Conservation (phyloP, 225 moss, liverwort and hornwort genomes). For the Bryum argenteum region DNA sequence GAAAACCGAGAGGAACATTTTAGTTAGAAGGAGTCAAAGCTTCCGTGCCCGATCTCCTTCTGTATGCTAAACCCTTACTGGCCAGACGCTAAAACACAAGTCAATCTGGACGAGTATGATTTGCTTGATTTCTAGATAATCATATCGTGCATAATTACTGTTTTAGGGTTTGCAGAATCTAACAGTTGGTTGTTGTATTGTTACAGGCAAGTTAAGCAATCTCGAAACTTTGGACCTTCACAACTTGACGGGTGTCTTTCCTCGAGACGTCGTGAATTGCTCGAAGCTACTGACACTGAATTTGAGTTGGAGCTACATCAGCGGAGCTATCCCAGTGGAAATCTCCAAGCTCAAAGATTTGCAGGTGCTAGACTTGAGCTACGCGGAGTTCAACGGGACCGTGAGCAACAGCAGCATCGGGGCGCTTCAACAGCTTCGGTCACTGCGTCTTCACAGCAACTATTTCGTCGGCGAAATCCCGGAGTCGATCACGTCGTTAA, state of each 20-base stretch:
- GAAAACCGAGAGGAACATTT: no score
- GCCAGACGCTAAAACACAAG: no score
- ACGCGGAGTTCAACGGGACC: conserved; percentile 27
- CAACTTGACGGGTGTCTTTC: conserved; percentile 16
- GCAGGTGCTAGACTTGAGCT: conserved; percentile 25
- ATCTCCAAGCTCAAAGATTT: conserved; percentile 17
- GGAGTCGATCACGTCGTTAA: background rate
- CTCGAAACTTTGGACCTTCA: conserved; percentile 26
- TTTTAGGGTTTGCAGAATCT: background rate
- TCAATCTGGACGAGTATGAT: no score
- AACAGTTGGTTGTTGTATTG: background rate
- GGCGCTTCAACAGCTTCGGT: background rate
- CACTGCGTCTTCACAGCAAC: conserved; percentile 6
- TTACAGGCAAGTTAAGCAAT: conserved; percentile 22
- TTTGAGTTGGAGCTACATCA: conserved; percentile 25
- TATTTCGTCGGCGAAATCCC: conserved; percentile 28
- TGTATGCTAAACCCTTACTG: no score
- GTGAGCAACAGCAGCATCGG: conserved; percentile 16
- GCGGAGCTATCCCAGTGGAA: conserved; percentile 25
- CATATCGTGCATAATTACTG: no score
- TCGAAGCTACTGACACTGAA: conserved; percentile 28
- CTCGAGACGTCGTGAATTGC: conserved; percentile 33
- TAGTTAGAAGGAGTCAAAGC: no score
- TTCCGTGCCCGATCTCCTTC: no score
- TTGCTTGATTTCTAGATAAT: no score